Base-by-base conservation (phyloP, 805 yeast genomes). In the Starmera quercuum region DNA sequence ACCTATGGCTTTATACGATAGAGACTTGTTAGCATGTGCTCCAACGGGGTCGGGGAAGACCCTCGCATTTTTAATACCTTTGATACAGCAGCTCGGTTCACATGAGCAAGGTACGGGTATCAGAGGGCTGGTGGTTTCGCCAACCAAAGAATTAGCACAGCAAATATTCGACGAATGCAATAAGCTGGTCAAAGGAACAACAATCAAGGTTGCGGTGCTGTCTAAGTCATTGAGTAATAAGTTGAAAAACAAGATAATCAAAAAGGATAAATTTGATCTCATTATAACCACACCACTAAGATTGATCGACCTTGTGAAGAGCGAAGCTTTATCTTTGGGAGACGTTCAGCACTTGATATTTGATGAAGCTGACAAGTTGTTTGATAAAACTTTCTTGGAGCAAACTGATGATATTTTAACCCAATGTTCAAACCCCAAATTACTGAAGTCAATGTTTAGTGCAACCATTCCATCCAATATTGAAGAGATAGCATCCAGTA, bases 31-130 rank as follows among this genome's bases (percentile, higher is more conserved):
- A 28, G 95, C 95, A 1, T 85, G 96, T 67, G 97, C 97, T 0
- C 97, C 97, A 30, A 92, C 98, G 1, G 98, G 98, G 47, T 86
- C 97, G 5, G 98, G 98, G 66, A 92, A 92, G 55, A 92, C 98
- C 0, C 64, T 92, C 31, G 95, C 97, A 20, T 92, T 83, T 53
- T 62, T 84, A 36, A 73, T 87, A 13, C 98, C 99, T 4, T 47
- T 90, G 46, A 58, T 92, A 15, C 92, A 84, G 29, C 61, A 61
- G 37, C 54, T 71, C 4, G 46, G 10, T 32, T 25, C 29, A 10
- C 32, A 23, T 4, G 30, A 29, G 13, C 30, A 30, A n/a, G 20
- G 9, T 7, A 33, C 41, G 11, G 83, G 83, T 1, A 64, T 84
- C 8, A 67, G 82, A 44, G 94, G 95, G 1, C 61, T 92, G 33